Evolutionary conservation across 1,284 basidiomycete genomes (phyloP).

Genomic region (Ceraceosorus guamensis): DNA sequence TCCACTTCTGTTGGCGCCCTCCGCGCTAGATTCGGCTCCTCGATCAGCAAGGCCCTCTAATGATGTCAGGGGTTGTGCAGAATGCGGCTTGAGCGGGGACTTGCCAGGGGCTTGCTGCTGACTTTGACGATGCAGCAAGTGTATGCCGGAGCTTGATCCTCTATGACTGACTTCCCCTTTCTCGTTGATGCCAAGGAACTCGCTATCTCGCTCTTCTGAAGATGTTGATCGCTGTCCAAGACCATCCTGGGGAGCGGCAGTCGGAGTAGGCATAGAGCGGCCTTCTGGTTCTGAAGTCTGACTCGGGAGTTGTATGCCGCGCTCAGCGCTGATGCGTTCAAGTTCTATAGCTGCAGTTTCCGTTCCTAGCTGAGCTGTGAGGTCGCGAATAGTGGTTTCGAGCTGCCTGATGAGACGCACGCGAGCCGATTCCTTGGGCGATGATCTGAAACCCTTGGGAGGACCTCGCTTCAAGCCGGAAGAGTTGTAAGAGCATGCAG

Average conservation of each 20-base stretch:
- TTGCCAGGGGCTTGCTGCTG: not conserved
- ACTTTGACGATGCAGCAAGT: slow-evolving; percentile 22
- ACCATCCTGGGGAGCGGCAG: not conserved
- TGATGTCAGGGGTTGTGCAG: too few species aligned
- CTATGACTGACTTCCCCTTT: slow-evolving; percentile 33
- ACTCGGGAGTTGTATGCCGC: slow-evolving; percentile 9
- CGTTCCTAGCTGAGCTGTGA: slow-evolving; percentile 27
- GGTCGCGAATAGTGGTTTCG: slow-evolving; percentile 37
- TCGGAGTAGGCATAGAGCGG: not conserved
- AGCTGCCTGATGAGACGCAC: slow-evolving; percentile 30
- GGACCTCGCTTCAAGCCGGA: slow-evolving; percentile 33
- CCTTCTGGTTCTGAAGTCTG: not conserved
- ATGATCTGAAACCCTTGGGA: slow-evolving; percentile 37
- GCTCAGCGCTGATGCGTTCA: slow-evolving; percentile 21
- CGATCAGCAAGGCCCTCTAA: too few species aligned
- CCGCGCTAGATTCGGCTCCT: too few species aligned
- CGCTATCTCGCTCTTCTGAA: slow-evolving; percentile 8
- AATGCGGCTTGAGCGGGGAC: not conserved
- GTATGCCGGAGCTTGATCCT: slow-evolving; percentile 37
- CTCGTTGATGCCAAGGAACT: slow-evolving; percentile 18
- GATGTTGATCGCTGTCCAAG: slow-evolving; percentile 3
- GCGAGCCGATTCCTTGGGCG: slow-evolving; percentile 32
- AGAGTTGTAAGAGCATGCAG: slow-evolving; percentile 33
- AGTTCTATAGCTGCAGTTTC: slow-evolving; percentile 27
- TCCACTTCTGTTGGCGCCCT: not conserved